A percentile compares a stretch with the other conserved stretches of the same genome.
phyloP scores from a whole-genome alignment of 176 grass and related monocot genomes.

The Paspalum vaginatum region DNA sequence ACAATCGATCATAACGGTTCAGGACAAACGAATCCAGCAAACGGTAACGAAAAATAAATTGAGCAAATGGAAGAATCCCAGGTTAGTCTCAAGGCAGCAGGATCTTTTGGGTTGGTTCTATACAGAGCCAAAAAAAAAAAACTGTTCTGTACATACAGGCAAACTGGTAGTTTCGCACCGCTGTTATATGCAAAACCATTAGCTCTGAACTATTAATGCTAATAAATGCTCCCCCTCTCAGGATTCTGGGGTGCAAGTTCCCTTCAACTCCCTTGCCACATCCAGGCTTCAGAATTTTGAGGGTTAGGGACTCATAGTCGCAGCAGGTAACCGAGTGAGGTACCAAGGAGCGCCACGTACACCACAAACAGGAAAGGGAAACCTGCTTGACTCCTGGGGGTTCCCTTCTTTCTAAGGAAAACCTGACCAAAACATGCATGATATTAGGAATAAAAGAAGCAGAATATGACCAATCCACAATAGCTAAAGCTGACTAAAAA shows the following conservation, averaged over 20 bases:
- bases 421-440: conserved; percentile 42
- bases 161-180: conserved; percentile 18
- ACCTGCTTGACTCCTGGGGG: conserved; percentile 55
- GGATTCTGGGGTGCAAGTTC: conserved; percentile 6
- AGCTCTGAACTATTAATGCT: conserved; percentile 24
- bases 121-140: conserved; percentile 42
- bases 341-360: conserved; percentile 76
- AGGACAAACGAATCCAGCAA: conserved; percentile 23
- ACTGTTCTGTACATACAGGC: conserved; percentile 48
- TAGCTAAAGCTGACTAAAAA: conserved; percentile 2
- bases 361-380: conserved; percentile 88
- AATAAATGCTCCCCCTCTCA: conserved; percentile 9
- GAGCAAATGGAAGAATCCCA: not conserved
- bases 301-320: conserved; percentile 47
- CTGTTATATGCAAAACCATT: conserved; percentile 50
- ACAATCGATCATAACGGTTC: not conserved
- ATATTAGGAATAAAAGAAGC: conserved; percentile 34
- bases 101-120: conserved; percentile 49
- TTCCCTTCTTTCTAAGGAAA: conserved; percentile 61
- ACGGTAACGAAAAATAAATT: not conserved
- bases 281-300: conserved; percentile 5
- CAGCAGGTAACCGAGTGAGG: conserved; percentile 70
- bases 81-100: conserved; percentile 36
- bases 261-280: conserved; percentile 14
- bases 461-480: not conserved